A percentile compares a stretch with the other conserved stretches of the same genome.
phyloP scores from a whole-genome alignment of 1,284 basidiomycete genomes.

The Coniferiporia sulphurascens region DNA sequence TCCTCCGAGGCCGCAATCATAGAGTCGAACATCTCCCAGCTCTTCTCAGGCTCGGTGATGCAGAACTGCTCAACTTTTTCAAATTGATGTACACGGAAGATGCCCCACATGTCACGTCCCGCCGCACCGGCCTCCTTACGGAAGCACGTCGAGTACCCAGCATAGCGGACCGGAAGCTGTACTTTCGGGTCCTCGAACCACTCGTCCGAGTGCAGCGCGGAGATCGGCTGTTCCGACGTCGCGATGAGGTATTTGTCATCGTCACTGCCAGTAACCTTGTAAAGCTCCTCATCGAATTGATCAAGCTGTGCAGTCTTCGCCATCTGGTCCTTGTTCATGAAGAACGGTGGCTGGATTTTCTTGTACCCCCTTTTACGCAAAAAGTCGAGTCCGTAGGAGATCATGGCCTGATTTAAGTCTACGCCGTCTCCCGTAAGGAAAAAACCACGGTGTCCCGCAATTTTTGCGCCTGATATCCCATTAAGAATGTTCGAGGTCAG shows the following conservation, averaged over 20 bases:
- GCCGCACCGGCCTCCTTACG: conserved; percentile 97
- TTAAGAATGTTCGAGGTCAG: not conserved
- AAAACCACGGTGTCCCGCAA: conserved; percentile 94
- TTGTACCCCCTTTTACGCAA: conserved; percentile 80
- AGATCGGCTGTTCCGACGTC: conserved; percentile 98
- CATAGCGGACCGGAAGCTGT: conserved; percentile 87
- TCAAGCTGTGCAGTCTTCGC: conserved; percentile 95
- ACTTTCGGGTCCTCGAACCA: conserved; percentile 93
- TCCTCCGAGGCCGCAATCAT: conserved; percentile 90
- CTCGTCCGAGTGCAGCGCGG: conserved; percentile 91
- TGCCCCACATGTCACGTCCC: conserved; percentile 98
- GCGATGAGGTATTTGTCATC: conserved; percentile 99
- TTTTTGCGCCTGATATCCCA: conserved; percentile 70
- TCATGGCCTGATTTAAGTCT: conserved; percentile 95
- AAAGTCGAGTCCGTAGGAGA: conserved; percentile 94
- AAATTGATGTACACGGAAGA: conserved; percentile 99
- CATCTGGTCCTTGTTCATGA: conserved; percentile 99
- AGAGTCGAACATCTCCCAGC: conserved; percentile 89
- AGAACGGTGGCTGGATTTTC: conserved; percentile 96
- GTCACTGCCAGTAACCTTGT: conserved; percentile 62
- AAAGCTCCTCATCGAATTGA: conserved; percentile 97
- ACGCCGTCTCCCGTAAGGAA: conserved; percentile 95
- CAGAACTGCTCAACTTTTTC: conserved; percentile 99
- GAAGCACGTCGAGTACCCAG: conserved; percentile 94
- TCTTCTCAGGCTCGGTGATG: conserved; percentile 90